Evolutionary conservation across 352 stramenopile species (phyloP).

Genomic region (Phytophthora rubi): DNA sequence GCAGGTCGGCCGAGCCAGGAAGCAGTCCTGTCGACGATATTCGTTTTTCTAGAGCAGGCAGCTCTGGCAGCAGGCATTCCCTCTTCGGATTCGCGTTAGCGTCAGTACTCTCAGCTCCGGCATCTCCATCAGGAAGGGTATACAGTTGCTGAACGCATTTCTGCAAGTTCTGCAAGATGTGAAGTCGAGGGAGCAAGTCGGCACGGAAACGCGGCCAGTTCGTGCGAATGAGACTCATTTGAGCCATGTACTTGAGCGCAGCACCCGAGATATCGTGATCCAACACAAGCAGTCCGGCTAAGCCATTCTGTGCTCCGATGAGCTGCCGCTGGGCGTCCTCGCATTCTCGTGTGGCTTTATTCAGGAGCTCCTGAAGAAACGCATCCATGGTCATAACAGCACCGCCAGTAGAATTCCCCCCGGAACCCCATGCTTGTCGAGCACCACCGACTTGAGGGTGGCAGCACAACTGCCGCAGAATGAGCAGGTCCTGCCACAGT

Average conservation of each 20-base stretch:
- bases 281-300: constrained; percentile 59
- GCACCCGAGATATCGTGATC: constrained; percentile 37
- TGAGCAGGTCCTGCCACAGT: constrained; percentile 76
- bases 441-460: constrained; percentile 89
- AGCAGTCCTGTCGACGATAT: constrained; percentile 30
- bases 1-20: constrained; percentile 1
- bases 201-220: constrained; percentile 74
- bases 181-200: constrained; percentile 70
- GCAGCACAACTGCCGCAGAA: constrained; percentile 91
- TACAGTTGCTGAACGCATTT: constrained; percentile 38
- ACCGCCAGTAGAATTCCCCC: constrained; percentile 14
- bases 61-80: constrained; percentile 50
- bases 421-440: constrained; percentile 23
- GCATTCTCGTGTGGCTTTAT: constrained; percentile 72
- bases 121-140: constrained; percentile 5
- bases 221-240: constrained; percentile 47
- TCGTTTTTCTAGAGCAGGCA: constrained; percentile 38
- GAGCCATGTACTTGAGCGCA: constrained; percentile 62
- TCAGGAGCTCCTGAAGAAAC: constrained; percentile 75
- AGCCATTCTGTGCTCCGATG: constrained; percentile 76
- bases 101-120: not conserved
- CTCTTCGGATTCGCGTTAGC: constrained; percentile 41
- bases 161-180: constrained; percentile 72
- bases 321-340: constrained; percentile 85
- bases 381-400: constrained; percentile 82